Evolutionary conservation across 768 basidiomycete genomes (phyloP), one percentile per base, ranked within the genome.

Genomic region (Tricholoma bakamatsutake): DNA sequence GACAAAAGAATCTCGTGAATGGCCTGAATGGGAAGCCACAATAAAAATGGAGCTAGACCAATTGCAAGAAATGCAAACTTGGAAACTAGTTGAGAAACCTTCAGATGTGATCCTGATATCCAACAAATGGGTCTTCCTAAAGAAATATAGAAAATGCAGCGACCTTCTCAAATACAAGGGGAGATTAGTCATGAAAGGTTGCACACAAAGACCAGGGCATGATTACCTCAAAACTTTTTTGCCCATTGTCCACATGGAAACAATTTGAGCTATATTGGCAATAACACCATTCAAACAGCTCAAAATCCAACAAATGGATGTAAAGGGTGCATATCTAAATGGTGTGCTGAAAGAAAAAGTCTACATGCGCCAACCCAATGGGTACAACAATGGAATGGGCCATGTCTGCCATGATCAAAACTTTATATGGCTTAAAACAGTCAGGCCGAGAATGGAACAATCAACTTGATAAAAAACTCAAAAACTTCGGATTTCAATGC

Each of bases 181-280:
- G 5, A 40, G 69, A 35, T 59, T 75, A 7, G 72, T 73, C 10
- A 71, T 70, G 3, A 62, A 71, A 54, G 73, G 75, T 5, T 73
- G 66, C 59, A 57, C 64, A 24, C 74, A 76, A 56, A 56, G 62
- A 0, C 65, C 64, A 13, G 72, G 73, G 3, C 47, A 67, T 13
- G 71, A 74, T 54, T 75, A 61, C 59, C 53, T 59, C 27, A 64
- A 69, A 11, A 67, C 67, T 5, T 66, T 59, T 40, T 49, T 66
- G 3, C 66, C 66, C 12, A 53, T 59, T 9, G 53, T 56, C 13
- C 39, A 51, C 17, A 53, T 61, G 27, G 62, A 56, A 43, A 54
- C 57, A 12, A 17, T 64, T 7, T 50, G 57, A 18, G 53, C 55
- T 0, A 28, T 61, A 9, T 57, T 75, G 51, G 62, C 67, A 0